Conservation (phyloP, 2,329 filamentous ascomycete genomes). For the Whalleya microplaca region DNA sequence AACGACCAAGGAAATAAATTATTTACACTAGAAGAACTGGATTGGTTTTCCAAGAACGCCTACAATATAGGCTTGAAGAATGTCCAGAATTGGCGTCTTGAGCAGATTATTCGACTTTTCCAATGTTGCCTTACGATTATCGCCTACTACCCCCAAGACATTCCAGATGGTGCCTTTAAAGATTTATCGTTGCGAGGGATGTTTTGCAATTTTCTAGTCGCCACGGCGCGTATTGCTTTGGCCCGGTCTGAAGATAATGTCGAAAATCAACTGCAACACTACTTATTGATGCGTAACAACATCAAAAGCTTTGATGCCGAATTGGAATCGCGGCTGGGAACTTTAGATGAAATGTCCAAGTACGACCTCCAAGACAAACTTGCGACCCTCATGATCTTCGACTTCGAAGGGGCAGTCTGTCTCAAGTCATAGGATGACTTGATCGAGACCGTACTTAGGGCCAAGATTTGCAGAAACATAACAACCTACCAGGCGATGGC, state of each 20-base stretch:
- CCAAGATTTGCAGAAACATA: slow-evolving; percentile 48
- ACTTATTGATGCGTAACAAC: slow-evolving; percentile 63
- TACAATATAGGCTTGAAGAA: slow-evolving; percentile 77
- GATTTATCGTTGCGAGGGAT: slow-evolving; percentile 64
- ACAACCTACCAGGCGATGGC: slow-evolving; percentile 65
- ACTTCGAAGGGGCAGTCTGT: slow-evolving; percentile 75
- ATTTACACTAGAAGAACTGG: slow-evolving; percentile 68
- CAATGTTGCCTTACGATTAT: slow-evolving; percentile 56
- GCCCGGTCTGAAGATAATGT: slow-evolving; percentile 55
- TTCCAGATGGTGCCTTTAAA: slow-evolving; percentile 43
- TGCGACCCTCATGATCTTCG: slow-evolving; percentile 70
- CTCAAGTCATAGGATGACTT: slow-evolving; percentile 72
- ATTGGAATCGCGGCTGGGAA: slow-evolving; percentile 44
- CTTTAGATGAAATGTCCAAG: slow-evolving; percentile 47
- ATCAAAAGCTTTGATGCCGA: slow-evolving; percentile 59
- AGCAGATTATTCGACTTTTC: slow-evolving; percentile 60
- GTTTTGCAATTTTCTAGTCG: slow-evolving; percentile 72
- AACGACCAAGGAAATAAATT: slow-evolving; percentile 47
- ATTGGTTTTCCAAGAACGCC: slow-evolving; percentile 83
- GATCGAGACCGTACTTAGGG: slow-evolving; percentile 59
- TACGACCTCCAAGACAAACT: slow-evolving; percentile 65
- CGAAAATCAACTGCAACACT: slow-evolving; percentile 61
- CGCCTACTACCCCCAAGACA: slow-evolving; percentile 52
- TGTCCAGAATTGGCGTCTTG: slow-evolving; percentile 56
- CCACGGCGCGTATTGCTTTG: slow-evolving; percentile 53